phyloP scores from a whole-genome alignment of 2,329 filamentous ascomycete genomes.

The Lecanoromycetidae sp. region DNA sequence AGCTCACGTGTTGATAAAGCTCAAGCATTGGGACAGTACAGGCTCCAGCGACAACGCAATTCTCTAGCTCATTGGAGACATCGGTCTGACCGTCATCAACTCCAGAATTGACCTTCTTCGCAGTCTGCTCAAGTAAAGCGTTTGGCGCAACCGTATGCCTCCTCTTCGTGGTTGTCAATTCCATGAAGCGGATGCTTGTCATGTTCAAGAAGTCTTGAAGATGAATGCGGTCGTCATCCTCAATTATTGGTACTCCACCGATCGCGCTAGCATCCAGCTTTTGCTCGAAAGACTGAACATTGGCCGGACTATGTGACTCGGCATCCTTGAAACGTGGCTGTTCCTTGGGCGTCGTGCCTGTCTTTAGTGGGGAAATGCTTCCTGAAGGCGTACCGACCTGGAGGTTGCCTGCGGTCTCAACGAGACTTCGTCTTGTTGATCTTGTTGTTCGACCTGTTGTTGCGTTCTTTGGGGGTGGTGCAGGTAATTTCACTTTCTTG shows the following conservation, averaged over 20 bases:
- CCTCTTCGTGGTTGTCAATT: conserved; percentile 89
- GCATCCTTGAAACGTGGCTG: conserved; percentile 46
- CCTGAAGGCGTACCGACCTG: conserved; percentile 33
- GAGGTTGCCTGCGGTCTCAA: conserved; percentile 25
- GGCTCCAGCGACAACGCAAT: conserved; percentile 74
- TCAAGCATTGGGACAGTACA: conserved; percentile 90
- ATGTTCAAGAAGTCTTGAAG: conserved; percentile 88
- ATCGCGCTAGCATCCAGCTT: conserved; percentile 18
- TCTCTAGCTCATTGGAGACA: conserved; percentile 47
- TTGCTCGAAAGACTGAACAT: conserved; percentile 21
- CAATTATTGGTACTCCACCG: conserved; percentile 21
- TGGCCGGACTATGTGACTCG: conserved; percentile 24
- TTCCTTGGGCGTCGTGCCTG: conserved; percentile 44
- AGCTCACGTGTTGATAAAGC: conserved; percentile 72
- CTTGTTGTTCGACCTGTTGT: conserved; percentile 44
- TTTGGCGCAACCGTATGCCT: conserved; percentile 64
- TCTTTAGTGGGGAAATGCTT: conserved; percentile 39
- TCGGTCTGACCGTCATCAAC: conserved; percentile 26
- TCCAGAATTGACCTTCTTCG: conserved; percentile 24
- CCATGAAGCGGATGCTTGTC: conserved; percentile 97
- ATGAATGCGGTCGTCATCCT: conserved; percentile 53
- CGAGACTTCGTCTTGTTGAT: conserved; percentile 31
- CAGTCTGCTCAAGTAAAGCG: conserved; percentile 33
- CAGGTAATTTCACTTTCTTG: conserved; percentile 59
- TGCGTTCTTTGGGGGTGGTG: conserved; percentile 56